Evolutionary conservation across 2,329 filamentous ascomycete species (phyloP), one percentile per base, ranked within the genome.

Genomic region (Botryotinia calthae): DNA sequence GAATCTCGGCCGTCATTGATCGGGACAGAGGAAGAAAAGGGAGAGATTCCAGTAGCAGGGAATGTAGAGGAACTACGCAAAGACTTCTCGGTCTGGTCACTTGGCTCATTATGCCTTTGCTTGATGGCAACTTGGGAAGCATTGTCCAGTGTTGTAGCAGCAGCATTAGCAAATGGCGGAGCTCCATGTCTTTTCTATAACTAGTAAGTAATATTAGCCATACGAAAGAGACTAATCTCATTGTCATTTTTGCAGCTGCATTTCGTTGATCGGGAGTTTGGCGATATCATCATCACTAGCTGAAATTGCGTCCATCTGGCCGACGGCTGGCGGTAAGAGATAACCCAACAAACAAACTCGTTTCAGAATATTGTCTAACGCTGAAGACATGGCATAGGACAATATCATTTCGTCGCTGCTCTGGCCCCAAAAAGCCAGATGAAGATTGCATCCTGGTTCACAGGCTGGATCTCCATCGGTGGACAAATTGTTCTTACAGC

Each of bases 381-480:
- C 42, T 22, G 42, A 37, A 14, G 42, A 46, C 28, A 22, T 44
- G 18, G 37, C 18, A 2, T 16, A 72, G 62, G 88, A 14, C 87
- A 90, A 79, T 90, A 89, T 75, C 87, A 89, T 77, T 89, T 87
- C 87, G 86, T 89, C 0, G 86, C 85, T 1, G 85, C 87, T 75
- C 84, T 89, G 71, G 85, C 85, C 3, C 85, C 86, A 0, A 65
- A 74, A 5, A 80, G 79, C 0, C 80, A 81, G 20, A 80, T 79
- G 70, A 79, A 81, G 7, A 76, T 81, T 5, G 81, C 82, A 2
- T 81, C 82, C 2, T 85, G 82, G 82, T 81, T 83, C 65, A 83
- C 82, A 1, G 82, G 82, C 75, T 85, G 84, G 83, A 83, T 86
- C 48, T 84, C 82, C 1, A 81, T 85, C 37, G 84, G 84, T 22